Percentiles rank a stretch among this genome's conserved stretches.
Evolutionary conservation across 177 flowering plant genomes (phyloP).

Genomic region (Vitis hybrid): DNA sequence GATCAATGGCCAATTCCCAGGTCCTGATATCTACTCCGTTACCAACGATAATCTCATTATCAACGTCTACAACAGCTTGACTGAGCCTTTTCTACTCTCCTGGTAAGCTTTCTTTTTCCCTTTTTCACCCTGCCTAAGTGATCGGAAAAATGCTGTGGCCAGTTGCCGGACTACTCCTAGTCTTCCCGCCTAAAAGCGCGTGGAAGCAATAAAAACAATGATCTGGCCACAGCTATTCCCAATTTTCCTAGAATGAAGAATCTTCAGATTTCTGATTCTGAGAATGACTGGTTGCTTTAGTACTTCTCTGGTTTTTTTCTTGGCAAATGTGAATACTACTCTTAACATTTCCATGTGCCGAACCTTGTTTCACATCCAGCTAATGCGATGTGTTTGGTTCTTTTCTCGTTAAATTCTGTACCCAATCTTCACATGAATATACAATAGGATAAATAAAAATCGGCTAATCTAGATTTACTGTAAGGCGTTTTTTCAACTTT

Average conservation of each 20-base stretch:
- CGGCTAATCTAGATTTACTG: too few relatives aligned
- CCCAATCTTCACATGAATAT: too few relatives aligned
- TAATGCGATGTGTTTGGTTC: background rate
- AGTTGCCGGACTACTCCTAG: background rate
- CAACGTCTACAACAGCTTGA: slow-evolving; percentile 81
- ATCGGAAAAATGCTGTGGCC: too few relatives aligned
- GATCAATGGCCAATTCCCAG: slow-evolving; percentile 92
- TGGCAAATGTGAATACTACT: background rate
- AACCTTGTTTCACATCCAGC: background rate
- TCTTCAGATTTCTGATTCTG: background rate
- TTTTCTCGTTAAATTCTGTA: too few relatives aligned
- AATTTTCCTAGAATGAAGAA: background rate
- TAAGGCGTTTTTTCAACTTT: too few relatives aligned
- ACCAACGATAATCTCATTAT: slow-evolving; percentile 89
- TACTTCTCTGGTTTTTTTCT: background rate
- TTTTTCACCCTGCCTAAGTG: background rate
- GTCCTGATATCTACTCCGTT: slow-evolving; percentile 81
- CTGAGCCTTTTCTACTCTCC: slow-evolving; percentile 85
- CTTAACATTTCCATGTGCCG: background rate
- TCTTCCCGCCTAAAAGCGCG: background rate
- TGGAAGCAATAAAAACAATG: background rate
- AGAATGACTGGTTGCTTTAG: background rate
- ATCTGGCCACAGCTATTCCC: background rate
- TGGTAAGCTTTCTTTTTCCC: slow-evolving; percentile 45
- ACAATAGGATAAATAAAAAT: too few relatives aligned